Conservation (phyloP, 192 early-diverging fungal species). For the Linnemannia exigua region DNA sequence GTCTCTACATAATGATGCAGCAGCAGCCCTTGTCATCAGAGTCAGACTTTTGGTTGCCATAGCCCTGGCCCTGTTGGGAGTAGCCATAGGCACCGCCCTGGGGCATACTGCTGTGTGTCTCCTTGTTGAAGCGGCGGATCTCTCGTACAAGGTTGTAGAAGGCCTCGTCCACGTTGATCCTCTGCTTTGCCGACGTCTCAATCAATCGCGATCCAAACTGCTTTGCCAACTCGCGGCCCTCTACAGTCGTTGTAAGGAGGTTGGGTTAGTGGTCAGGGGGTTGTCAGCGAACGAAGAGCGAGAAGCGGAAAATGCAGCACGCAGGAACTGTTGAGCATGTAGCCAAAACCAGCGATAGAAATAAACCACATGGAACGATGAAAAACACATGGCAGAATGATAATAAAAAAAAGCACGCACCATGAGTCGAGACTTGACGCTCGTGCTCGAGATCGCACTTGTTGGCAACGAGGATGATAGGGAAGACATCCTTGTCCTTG, state of each 20-base stretch:
- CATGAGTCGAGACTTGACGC: conserved; percentile 80
- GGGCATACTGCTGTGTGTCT: conserved; percentile 53
- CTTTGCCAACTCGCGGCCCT: conserved; percentile 82
- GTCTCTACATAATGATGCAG: conserved; percentile 66
- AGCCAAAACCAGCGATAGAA: background rate
- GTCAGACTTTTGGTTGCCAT: conserved; percentile 16
- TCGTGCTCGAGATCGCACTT: conserved; percentile 89
- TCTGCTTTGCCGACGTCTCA: conserved; percentile 87
- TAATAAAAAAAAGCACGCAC: conserved; percentile 25
- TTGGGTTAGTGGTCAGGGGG: too few species aligned
- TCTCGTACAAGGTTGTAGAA: conserved; percentile 87
- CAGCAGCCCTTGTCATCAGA: conserved; percentile 61
- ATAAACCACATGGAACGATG: background rate
- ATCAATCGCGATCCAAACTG: conserved; percentile 82
- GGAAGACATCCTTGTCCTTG: conserved; percentile 89
- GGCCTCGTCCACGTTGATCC: conserved; percentile 91
- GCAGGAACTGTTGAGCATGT: too few species aligned
- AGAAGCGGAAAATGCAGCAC: background rate
- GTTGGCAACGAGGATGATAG: conserved; percentile 91
- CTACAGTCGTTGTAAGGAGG: too few species aligned
- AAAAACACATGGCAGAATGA: background rate
- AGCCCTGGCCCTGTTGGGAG: conserved; percentile 48
- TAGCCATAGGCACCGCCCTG: conserved; percentile 14
- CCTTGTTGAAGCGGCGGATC: conserved; percentile 83
- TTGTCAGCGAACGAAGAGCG: background rate